Evolutionary conservation across 495 filamentous ascomycete genomes (phyloP), one percentile per base, ranked within the genome.

Genomic region (Aspergillus incahuasiensis): DNA sequence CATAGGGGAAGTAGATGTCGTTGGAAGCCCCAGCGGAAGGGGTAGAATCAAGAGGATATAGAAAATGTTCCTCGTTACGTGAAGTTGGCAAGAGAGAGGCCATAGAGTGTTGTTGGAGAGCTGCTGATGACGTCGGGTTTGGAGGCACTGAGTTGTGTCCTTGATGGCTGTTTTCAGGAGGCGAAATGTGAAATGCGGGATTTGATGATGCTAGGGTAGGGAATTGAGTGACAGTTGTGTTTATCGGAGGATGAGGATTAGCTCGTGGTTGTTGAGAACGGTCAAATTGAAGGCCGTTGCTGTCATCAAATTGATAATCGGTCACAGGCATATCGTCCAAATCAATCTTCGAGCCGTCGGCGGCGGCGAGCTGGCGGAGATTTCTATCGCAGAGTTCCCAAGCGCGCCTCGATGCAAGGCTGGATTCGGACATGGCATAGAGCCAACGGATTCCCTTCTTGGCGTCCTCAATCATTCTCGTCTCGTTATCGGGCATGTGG

Each of bases 371-470:
- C 18, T 70, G 70, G 15, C 74, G 72, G 24, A 77, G 60, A 48
- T 67, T 65, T 12, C 65, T 56, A 49, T 79, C 74, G 52, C 80
- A 83, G n/a, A 86, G 70, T 20, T 79, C 71, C 74, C 79, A 85
- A 28, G 81, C 82, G 48, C 82, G 79, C 51, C 76, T 66, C 2
- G 82, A 82, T 11, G 77, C 74, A 35, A 82, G 66, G 50, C 79
- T 80, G n/a, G 73, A 68, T 21, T 73, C 64, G 6, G 80, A 74
- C 79, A 86, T 80, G 39, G 70, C 66, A 20, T 70, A 71, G 8
- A 86, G 68, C 82, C 83, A 85, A 15, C 69, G 65, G 12, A 79
- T 68, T 13, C 76, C 71, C 51, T 83, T 84, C 47, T 84, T 84
- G 0, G 81, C 62, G 8, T 77, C 66, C 3, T 59, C 48, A 6